Percentiles rank a stretch among this genome's conserved stretches.
Evolutionary conservation across 2,329 filamentous ascomycete species (phyloP).

Genomic region (Sporothrix variecibatus): DNA sequence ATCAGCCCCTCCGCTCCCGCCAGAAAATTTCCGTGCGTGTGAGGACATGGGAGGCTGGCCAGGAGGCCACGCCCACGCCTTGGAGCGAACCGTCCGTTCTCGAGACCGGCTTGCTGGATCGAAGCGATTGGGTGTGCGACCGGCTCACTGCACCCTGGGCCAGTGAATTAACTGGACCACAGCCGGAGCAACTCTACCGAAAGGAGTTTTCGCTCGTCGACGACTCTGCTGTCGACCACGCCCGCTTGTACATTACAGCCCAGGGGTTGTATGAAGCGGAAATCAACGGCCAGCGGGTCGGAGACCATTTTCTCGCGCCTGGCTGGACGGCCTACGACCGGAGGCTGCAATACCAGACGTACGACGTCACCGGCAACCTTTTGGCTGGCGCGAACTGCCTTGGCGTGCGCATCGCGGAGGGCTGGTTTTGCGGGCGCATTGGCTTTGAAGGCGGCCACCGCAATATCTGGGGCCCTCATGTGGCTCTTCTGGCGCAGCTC

Average conservation of each 20-base stretch:
- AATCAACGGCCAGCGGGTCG: constrained; percentile 38
- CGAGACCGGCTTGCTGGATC: not conserved
- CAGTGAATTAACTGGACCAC: not conserved
- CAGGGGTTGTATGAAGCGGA: constrained; percentile 39
- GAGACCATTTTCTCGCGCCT: constrained; percentile 40
- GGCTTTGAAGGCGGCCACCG: constrained; percentile 32
- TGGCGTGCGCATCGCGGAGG: constrained; percentile 45
- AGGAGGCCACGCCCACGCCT: not conserved
- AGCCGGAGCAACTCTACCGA: not conserved
- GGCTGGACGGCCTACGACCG: constrained; percentile 46
- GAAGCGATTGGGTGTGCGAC: not conserved
- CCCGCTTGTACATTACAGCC: constrained; percentile 40
- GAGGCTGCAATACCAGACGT: constrained; percentile 46
- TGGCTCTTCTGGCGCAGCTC: constrained; percentile 44
- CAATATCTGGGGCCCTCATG: constrained; percentile 43
- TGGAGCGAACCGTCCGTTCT: not conserved
- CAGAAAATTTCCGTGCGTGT: not conserved
- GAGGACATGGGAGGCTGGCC: not conserved
- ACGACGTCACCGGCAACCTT: constrained; percentile 43
- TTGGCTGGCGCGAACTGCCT: constrained; percentile 35
- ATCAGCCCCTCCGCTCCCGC: not conserved
- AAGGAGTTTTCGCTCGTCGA: not conserved
- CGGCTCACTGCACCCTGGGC: not conserved
- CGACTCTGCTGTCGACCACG: constrained; percentile 43
- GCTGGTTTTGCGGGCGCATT: constrained; percentile 46